phyloP scores from a whole-genome alignment of 331 rosid genomes.

The Malus hybrid region DNA sequence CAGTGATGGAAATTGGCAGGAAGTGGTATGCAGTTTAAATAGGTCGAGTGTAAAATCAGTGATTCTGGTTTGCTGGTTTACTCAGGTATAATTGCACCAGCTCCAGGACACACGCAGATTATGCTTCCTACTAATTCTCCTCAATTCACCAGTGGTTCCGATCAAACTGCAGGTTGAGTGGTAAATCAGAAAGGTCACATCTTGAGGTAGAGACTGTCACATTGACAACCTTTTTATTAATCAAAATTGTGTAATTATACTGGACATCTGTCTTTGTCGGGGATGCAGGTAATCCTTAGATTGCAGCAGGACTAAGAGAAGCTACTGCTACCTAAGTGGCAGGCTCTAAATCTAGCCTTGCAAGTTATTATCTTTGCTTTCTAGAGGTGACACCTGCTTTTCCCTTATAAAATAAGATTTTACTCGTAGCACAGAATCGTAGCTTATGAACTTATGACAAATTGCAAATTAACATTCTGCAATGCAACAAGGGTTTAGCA shows the following conservation, averaged over 20 bases:
- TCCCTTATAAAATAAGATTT: neutral
- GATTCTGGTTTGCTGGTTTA: neutral
- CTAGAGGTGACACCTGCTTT: constrained; percentile 14
- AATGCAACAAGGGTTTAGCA: neutral
- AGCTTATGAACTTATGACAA: neutral
- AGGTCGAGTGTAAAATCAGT: neutral
- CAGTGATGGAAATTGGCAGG: neutral
- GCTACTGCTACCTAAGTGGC: constrained; percentile 22
- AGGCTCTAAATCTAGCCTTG: constrained; percentile 24
- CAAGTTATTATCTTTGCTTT: constrained; percentile 19
- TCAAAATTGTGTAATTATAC: neutral
- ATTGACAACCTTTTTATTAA: neutral
- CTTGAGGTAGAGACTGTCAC: constrained; percentile 7
- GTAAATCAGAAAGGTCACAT: constrained; percentile 5
- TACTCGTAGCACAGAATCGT: neutral
- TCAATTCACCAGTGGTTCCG: constrained; percentile 20
- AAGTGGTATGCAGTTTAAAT: neutral
- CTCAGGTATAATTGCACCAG: constrained; percentile 13
- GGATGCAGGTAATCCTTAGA: constrained; percentile 20
- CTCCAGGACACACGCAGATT: constrained; percentile 8
- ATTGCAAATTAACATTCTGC: neutral
- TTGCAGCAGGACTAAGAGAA: constrained; percentile 25
- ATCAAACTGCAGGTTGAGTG: constrained; percentile 21
- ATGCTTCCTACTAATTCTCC: constrained; percentile 18
- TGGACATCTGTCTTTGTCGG: neutral